phyloP scores from a whole-genome alignment of 1,284 basidiomycete species.

The Puccinia triticina region DNA sequence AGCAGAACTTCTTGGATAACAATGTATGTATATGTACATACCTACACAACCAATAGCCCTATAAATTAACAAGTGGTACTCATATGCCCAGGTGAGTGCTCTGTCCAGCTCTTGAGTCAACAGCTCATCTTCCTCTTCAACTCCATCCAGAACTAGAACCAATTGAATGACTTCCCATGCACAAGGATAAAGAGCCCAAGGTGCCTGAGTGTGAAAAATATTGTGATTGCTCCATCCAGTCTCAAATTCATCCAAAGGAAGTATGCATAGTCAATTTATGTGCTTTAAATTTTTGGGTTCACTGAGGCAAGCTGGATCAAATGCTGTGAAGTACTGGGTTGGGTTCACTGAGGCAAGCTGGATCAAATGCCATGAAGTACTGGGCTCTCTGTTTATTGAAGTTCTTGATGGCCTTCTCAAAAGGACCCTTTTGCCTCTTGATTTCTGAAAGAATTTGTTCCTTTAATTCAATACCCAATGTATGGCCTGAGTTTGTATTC shows the following conservation, averaged over 20 bases:
- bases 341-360: too few species aligned
- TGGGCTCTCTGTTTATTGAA: not conserved
- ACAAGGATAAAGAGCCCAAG: not conserved
- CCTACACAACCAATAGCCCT: not conserved
- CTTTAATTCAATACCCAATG: not conserved
- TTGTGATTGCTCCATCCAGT: not conserved
- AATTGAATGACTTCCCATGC: not conserved
- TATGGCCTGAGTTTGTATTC: not conserved
- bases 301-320: not conserved
- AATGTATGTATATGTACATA: not conserved
- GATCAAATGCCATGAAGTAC: too few species aligned
- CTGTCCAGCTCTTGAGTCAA: conserved; percentile 2
- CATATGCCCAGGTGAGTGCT: not conserved
- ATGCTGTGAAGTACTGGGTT: not conserved
- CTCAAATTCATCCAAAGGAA: not conserved
- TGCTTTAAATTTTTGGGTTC: not conserved
- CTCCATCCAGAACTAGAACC: not conserved
- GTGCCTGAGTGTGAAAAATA: not conserved
- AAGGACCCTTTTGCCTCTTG: not conserved
- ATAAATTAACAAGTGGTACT: not conserved
- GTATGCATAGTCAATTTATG: not conserved
- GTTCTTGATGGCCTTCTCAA: not conserved
- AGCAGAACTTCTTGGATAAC: too few species aligned
- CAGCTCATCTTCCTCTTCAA: not conserved
- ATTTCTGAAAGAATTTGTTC: not conserved